These are phyloP conservation scores for Aspergillus versicolor DNA, from an alignment of 2,329 filamentous ascomycete genomes.

Conservation along the genomic window DNA sequence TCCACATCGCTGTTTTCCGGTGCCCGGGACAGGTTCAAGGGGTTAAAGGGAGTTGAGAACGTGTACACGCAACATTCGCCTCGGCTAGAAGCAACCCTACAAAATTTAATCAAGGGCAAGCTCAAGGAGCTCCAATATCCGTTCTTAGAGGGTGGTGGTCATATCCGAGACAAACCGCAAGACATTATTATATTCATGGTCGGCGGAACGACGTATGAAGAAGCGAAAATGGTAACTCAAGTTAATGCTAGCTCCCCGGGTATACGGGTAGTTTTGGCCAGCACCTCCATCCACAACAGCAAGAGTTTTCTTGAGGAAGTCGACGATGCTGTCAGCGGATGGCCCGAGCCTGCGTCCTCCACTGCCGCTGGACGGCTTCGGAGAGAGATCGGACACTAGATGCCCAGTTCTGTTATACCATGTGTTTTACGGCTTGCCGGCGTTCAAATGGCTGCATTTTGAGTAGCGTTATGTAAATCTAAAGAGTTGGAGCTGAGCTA, in stretches of 20 bases:
- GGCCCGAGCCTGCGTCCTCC: slow-evolving; percentile 70
- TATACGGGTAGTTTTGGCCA: slow-evolving; percentile 82
- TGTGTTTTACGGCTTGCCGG: slow-evolving; percentile 6
- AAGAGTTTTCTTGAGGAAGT: slow-evolving; percentile 87
- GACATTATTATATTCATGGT: slow-evolving; percentile 95
- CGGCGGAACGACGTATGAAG: slow-evolving; percentile 91
- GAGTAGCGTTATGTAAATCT: slow-evolving; percentile 9
- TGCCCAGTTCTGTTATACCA: not conserved
- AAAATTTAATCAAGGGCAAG: slow-evolving; percentile 89
- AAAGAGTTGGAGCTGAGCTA: not conserved
- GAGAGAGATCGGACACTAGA: slow-evolving; percentile 58
- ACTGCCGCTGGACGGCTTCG: slow-evolving; percentile 63
- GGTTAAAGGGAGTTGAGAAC: slow-evolving; percentile 95
- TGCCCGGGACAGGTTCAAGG: slow-evolving; percentile 84
- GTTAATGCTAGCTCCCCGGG: slow-evolving; percentile 90
- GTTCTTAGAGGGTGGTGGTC: slow-evolving; percentile 83
- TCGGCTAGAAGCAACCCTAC: slow-evolving; percentile 78
- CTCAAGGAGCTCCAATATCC: slow-evolving; percentile 86
- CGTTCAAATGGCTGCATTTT: slow-evolving; percentile 10
- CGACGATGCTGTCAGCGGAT: slow-evolving; percentile 79
- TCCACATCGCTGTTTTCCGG: slow-evolving; percentile 87
- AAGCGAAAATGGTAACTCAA: slow-evolving; percentile 92
- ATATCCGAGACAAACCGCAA: slow-evolving; percentile 91
- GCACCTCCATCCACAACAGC: slow-evolving; percentile 85
- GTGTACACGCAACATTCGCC: slow-evolving; percentile 98